Evolutionary conservation across 352 stramenopile genomes (phyloP), one percentile per base, ranked within the genome.

Genomic region (Phytophthora parvispora): DNA sequence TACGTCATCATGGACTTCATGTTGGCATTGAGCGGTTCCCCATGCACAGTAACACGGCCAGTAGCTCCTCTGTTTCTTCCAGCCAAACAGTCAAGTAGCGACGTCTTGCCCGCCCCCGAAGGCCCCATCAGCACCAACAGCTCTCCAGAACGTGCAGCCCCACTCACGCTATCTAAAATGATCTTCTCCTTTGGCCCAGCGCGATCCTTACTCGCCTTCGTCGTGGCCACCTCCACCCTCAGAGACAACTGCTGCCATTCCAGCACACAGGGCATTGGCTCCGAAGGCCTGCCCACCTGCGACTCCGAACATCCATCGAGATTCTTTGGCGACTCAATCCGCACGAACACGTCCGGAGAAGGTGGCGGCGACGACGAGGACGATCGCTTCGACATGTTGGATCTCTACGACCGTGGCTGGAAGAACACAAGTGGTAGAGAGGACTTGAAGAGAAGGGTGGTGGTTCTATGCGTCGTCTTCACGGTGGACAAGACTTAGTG

Each of bases 11-110:
- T 55, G 6, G 58, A 55, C 53, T 70, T 69, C 10, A 67, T 57
- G 6, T 8, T 34, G 25, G 72, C 66, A 51, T 42, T 56, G 64
- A 68, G 80, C 25, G 60, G 60, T 2, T 49, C n/a, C 9, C 95
- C 95, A 49, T 83, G 89, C 38, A 98, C 81, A 2, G 53, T 80
- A 24, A 89, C 84, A 15, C 29, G 72, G 50, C 86, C 78, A 8
- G 64, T 80, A 28, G 87, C 93, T 18, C 78, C 77, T 25, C 64
- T 83, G 62, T 98, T 98, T 51, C 95, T 79, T 12, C 94, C 75
- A 0, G 95, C 90, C 48, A 99, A 90, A 18, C 98, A 95, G 83
- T 99, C 94, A 20, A 98, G 85, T 12, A 98, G 81, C 13, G 95
- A 98, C 15, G 87, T 98, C 75, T 98, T 98, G 20, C 94, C 92